Conservation (phyloP, 345 rosid species). For the Eucalyptus erythrocorys region DNA sequence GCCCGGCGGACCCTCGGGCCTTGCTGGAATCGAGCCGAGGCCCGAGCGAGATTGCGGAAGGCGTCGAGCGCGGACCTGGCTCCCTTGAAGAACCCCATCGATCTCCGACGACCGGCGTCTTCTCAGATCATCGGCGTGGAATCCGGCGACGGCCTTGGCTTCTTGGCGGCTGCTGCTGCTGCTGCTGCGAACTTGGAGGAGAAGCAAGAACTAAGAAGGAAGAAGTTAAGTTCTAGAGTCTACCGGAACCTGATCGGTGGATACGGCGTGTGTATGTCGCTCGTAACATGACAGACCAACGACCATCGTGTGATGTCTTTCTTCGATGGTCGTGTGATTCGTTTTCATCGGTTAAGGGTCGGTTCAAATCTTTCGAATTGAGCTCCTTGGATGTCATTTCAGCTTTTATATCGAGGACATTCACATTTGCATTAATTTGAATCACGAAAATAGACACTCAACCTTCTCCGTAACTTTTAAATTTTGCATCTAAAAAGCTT, state of each 20-base stretch:
- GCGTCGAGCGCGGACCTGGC: constrained; percentile 30
- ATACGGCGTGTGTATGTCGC: neutral
- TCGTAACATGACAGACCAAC: neutral
- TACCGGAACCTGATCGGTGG: neutral
- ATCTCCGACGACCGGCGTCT: neutral
- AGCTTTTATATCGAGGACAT: neutral
- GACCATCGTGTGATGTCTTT: neutral
- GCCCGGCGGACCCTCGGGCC: neutral
- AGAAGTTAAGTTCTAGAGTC: neutral
- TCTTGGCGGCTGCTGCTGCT: neutral
- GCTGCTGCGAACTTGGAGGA: neutral
- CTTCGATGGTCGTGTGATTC: neutral
- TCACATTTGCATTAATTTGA: neutral
- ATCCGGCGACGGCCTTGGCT: neutral
- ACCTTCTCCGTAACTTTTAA: neutral
- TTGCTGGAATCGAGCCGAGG: neutral
- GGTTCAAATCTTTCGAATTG: neutral
- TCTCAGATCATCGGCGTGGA: neutral
- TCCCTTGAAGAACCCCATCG: constrained; percentile 26
- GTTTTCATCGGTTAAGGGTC: neutral
- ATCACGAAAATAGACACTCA: neutral
- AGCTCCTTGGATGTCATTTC: neutral
- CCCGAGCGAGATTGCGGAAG: constrained; percentile 18
- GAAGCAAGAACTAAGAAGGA: neutral
- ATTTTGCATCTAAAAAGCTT: no score